Conservation (phyloP, 2,329 filamentous ascomycete genomes). For the Cryphonectria japonica region DNA sequence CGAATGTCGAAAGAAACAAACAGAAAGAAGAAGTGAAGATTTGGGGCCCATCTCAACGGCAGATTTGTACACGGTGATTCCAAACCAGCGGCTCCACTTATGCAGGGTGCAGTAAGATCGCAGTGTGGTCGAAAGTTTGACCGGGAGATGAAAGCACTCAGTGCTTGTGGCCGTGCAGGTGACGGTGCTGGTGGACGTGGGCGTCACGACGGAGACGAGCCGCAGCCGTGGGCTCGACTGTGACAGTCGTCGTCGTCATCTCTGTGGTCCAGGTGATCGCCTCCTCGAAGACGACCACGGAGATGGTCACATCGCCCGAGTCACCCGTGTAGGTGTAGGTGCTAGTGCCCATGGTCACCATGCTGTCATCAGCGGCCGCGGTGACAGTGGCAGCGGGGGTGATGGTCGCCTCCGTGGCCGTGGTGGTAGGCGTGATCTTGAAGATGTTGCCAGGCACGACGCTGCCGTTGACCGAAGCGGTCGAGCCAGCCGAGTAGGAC, state of each 20-base stretch:
- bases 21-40: slow-evolving; percentile 19
- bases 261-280: slow-evolving; percentile 57
- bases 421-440: slow-evolving; percentile 38
- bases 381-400: slow-evolving; percentile 6
- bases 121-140: slow-evolving; percentile 17
- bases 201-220: slow-evolving; percentile 41
- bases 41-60: slow-evolving; percentile 25
- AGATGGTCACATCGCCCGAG: slow-evolving; percentile 43
- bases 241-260: slow-evolving; percentile 47
- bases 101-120: slow-evolving; percentile 27
- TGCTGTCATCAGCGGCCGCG: slow-evolving; percentile 2
- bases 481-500: slow-evolving; percentile 43
- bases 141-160: slow-evolving; percentile 16
- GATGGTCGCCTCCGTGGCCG: background rate
- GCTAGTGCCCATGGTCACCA: slow-evolving; percentile 22
- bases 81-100: slow-evolving; percentile 24
- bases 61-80: slow-evolving; percentile 29
- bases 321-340: slow-evolving; percentile 26
- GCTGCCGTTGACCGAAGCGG: slow-evolving; percentile 38
- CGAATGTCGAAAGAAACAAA: slow-evolving; percentile 18
- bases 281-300: slow-evolving; percentile 62
- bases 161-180: slow-evolving; percentile 29
- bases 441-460: slow-evolving; percentile 49
- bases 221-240: slow-evolving; percentile 37
- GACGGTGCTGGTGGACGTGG: slow-evolving; percentile 45